These are phyloP conservation scores for Triadica sebifera DNA, from an alignment of 345 rosid species.

Conservation along the genomic window DNA sequence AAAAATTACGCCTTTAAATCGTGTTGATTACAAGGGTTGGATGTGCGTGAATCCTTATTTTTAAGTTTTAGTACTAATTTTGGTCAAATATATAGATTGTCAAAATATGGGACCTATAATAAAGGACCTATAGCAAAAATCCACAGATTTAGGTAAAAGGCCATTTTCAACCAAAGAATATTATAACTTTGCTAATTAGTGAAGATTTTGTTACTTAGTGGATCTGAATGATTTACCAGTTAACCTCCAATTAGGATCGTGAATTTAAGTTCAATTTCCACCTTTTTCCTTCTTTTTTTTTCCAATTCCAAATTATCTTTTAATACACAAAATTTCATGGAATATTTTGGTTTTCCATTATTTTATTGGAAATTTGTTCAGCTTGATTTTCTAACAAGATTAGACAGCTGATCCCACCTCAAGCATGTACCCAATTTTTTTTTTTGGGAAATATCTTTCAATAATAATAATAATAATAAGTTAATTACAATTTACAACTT, in stretches of 20 bases:
- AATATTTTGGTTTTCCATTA: neutral
- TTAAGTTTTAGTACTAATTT: neutral
- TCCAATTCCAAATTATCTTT: neutral
- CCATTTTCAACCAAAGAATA: conserved; percentile 19
- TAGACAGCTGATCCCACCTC: too few species aligned
- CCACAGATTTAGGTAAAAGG: conserved; percentile 6
- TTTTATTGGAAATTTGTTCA: neutral
- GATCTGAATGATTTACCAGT: conserved; percentile 4
- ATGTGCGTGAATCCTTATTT: too few species aligned
- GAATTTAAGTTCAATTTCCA: neutral
- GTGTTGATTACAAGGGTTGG: too few species aligned
- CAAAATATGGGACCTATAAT: neutral
- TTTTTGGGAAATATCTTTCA: too few species aligned
- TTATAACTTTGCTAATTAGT: neutral
- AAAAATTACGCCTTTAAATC: too few species aligned
- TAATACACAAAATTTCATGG: too few species aligned
- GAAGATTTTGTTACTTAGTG: neutral
- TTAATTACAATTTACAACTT: too few species aligned
- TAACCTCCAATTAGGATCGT: conserved; percentile 3
- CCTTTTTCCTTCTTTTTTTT: neutral
- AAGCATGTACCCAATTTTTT: too few species aligned
- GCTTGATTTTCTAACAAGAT: neutral
- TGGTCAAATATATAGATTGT: neutral
- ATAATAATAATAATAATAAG: too few species aligned
- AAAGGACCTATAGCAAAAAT: neutral